phyloP scores from a whole-genome alignment of 352 stramenopile species.

The Globisporangium rhizosaccharum region DNA sequence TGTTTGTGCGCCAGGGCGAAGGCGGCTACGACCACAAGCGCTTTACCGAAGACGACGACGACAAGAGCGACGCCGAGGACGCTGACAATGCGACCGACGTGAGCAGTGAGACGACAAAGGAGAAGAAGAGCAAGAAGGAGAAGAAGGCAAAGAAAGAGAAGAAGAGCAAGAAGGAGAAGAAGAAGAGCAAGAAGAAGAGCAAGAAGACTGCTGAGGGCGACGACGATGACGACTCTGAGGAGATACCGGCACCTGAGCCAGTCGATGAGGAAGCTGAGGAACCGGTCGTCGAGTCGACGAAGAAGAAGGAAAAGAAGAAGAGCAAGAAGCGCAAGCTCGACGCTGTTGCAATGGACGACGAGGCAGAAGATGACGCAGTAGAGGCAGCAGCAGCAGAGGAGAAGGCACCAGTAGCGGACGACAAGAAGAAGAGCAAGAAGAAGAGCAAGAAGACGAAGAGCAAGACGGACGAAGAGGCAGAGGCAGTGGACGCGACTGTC shows the following conservation, averaged over 20 bases:
- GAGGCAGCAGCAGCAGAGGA: not conserved
- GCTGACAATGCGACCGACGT: conserved; percentile 31
- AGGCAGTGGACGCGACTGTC: conserved; percentile 3
- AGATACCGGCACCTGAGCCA: conserved; percentile 7
- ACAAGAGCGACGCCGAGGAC: conserved; percentile 24
- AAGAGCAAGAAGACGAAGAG: not conserved
- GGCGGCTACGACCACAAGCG: conserved; percentile 76
- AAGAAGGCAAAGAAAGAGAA: conserved; percentile 13
- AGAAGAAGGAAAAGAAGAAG: conserved; percentile 20
- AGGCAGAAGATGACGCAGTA: not conserved
- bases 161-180: conserved; percentile 15
- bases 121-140: conserved; percentile 16
- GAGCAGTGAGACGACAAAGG: conserved; percentile 19
- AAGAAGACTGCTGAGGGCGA: conserved; percentile 16
- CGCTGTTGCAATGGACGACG: conserved; percentile 1
- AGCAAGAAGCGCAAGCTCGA: conserved; percentile 20
- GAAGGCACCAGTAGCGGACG: conserved; percentile 9
- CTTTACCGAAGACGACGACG: conserved; percentile 53
- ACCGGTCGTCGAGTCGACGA: not conserved
- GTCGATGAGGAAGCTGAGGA: conserved; percentile 18
- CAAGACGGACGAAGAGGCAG: conserved; percentile 14
- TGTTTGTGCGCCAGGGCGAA: conserved; percentile 81
- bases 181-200: conserved; percentile 31
- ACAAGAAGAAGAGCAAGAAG: conserved; percentile 20
- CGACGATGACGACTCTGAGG: conserved; percentile 8